Conservation (phyloP, 495 filamentous ascomycete species). For the Penicillium odoratum region DNA sequence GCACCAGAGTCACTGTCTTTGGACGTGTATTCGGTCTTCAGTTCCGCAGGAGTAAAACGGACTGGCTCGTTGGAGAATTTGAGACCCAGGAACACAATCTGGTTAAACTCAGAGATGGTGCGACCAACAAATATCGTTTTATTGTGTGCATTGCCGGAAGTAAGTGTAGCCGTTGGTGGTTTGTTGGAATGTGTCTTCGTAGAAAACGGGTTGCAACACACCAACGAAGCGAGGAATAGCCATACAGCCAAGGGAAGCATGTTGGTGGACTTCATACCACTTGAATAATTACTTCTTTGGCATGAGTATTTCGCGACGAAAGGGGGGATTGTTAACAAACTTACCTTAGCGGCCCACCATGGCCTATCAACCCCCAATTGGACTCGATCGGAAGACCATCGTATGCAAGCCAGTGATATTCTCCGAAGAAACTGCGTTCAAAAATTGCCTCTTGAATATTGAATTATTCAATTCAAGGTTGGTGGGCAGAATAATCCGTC, state of each 20-base stretch:
- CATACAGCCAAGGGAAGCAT: not conserved
- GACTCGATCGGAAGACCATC: not conserved
- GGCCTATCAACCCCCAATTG: not conserved
- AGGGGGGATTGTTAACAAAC: not conserved
- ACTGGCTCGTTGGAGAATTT: constrained; percentile 35
- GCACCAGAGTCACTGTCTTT: constrained; percentile 26
- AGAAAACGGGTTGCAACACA: not conserved
- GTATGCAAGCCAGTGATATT: not conserved
- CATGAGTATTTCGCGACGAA: not conserved
- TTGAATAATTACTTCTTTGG: not conserved
- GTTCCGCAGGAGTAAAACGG: constrained; percentile 30
- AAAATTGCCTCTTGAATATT: not conserved
- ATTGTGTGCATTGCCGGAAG: constrained; percentile 6
- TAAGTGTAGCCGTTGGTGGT: constrained; percentile 20
- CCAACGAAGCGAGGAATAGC: not conserved
- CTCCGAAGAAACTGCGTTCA: not conserved
- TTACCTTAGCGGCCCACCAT: not conserved
- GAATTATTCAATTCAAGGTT: not conserved
- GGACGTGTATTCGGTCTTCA: constrained; percentile 26
- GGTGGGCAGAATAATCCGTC: not conserved
- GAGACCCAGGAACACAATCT: constrained; percentile 37
- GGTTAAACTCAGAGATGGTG: constrained; percentile 30
- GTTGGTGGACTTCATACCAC: not conserved
- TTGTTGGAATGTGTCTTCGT: not conserved
- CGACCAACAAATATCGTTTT: constrained; percentile 32